Percentiles rank a stretch among this genome's conserved stretches.
phyloP scores from a whole-genome alignment of 257 asterid genomes.

The Nicotiana sylvestris region DNA sequence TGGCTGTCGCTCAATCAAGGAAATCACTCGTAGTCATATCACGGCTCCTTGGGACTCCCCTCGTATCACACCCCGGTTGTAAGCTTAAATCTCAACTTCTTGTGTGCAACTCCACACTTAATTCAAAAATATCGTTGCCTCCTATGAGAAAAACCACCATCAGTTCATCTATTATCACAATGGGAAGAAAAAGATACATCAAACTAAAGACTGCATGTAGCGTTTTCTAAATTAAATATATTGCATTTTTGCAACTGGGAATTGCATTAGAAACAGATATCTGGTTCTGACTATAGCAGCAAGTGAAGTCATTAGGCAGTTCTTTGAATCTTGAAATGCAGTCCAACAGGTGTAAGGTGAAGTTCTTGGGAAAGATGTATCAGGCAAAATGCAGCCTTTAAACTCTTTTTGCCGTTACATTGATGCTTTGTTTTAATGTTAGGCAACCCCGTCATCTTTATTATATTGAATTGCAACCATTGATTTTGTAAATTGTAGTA shows the following conservation, averaged over 20 bases:
- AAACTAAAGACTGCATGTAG: too few relatives aligned
- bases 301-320: neutral
- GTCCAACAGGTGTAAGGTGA: too few relatives aligned
- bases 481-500: too few relatives aligned
- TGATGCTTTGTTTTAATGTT: neutral
- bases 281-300: neutral
- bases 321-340: neutral
- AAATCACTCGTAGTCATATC: constrained; percentile 62
- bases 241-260: neutral
- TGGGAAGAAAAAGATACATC: neutral
- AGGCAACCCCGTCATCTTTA: neutral
- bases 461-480: neutral
- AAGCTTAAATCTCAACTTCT: neutral
- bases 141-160: neutral
- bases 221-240: neutral
- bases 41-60: constrained; percentile 48
- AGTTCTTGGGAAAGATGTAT: neutral
- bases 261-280: neutral
- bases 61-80: constrained; percentile 42
- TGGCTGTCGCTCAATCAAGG: constrained; percentile 68
- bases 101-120: neutral
- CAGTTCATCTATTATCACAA: neutral
- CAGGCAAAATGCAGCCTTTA: neutral
- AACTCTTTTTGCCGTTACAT: neutral
- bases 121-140: neutral